Conservation (phyloP, 2,329 filamentous ascomycete species). For the Penicillium freii region DNA sequence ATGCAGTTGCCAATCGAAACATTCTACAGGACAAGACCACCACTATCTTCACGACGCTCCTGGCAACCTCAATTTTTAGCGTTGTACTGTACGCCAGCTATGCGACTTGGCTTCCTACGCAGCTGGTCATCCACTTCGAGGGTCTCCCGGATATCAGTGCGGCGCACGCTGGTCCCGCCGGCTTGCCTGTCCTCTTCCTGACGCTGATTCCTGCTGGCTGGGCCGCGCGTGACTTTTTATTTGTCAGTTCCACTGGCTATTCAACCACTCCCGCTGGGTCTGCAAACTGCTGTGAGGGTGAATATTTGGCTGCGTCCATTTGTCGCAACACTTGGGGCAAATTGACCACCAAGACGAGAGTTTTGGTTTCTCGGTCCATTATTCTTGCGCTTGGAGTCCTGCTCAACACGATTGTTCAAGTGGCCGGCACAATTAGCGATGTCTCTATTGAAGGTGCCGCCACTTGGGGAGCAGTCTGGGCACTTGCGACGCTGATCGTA, state of each 20-base stretch:
- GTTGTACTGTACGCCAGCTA: slow-evolving; percentile 69
- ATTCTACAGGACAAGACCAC: slow-evolving; percentile 64
- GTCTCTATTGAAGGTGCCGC: slow-evolving; percentile 68
- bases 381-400: slow-evolving; percentile 48
- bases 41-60: slow-evolving; percentile 62
- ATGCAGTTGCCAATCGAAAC: slow-evolving; percentile 58
- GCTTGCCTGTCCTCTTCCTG: slow-evolving; percentile 44
- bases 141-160: slow-evolving; percentile 65
- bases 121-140: slow-evolving; percentile 74
- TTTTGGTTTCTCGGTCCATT: slow-evolving; percentile 62
- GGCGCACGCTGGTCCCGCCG: slow-evolving; percentile 63
- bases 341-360: slow-evolving; percentile 57
- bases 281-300: slow-evolving; percentile 58
- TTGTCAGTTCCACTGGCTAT: slow-evolving; percentile 54
- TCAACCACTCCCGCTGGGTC: slow-evolving; percentile 53
- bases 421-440: slow-evolving; percentile 65
- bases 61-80: slow-evolving; percentile 71
- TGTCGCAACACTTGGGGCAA: slow-evolving; percentile 60
- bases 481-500: slow-evolving; percentile 45
- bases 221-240: slow-evolving; percentile 74
- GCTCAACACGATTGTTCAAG: slow-evolving; percentile 62
- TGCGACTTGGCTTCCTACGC: slow-evolving; percentile 66
- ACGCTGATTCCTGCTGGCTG: slow-evolving; percentile 67
- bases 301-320: slow-evolving; percentile 71
- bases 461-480: slow-evolving; percentile 74